Conservation (phyloP, 495 filamentous ascomycete species). For the Staphylotrichum longicolle region DNA sequence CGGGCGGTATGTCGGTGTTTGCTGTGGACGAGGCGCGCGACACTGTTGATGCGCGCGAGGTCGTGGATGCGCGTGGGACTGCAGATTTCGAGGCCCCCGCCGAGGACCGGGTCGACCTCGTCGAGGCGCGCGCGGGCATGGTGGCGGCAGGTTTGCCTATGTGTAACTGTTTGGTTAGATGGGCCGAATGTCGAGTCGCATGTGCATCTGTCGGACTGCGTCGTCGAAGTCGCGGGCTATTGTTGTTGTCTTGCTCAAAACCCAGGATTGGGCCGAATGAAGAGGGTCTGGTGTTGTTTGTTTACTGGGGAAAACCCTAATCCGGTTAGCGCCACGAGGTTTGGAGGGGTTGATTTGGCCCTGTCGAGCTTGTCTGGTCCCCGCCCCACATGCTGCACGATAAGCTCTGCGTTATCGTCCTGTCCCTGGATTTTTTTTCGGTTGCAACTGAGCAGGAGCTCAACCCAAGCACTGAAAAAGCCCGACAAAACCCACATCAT, state of each 20-base stretch:
- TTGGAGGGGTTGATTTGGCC: constrained; percentile 21
- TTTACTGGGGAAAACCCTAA: constrained; percentile 26
- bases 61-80: constrained; percentile 25
- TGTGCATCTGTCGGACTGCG: constrained; percentile 3
- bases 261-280: not conserved
- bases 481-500: not conserved
- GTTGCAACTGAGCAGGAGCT: constrained; percentile 19
- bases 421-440: constrained; percentile 23
- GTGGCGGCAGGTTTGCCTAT: constrained; percentile 2
- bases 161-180: constrained; percentile 11
- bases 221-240: not conserved
- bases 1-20: constrained; percentile 66
- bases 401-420: constrained; percentile 28
- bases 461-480: not conserved
- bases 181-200: not conserved
- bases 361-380: too few relatives aligned
- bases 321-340: constrained; percentile 21
- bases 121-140: constrained; percentile 30
- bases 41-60: constrained; percentile 50
- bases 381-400: constrained; percentile 19
- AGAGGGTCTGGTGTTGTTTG: constrained; percentile 24
- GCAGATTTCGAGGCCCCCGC: constrained; percentile 44
- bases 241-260: not conserved
- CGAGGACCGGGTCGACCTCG: constrained; percentile 62
- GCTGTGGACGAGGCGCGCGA: constrained; percentile 61